Conservation (phyloP, 1,284 basidiomycete genomes). For the Microbotryum scabiosae region DNA sequence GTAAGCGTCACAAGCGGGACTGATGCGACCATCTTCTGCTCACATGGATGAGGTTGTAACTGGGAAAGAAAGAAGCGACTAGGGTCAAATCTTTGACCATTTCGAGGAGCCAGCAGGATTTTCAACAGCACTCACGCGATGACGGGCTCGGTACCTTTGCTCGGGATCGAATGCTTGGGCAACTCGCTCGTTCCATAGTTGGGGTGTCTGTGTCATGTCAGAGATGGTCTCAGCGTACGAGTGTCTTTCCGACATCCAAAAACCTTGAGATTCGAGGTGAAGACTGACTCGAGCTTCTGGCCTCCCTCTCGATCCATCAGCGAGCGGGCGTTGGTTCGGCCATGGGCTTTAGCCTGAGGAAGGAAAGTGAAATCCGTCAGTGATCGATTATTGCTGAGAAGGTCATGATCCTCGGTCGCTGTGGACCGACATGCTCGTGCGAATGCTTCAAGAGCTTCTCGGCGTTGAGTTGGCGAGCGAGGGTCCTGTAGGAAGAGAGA, state of each 20-base stretch:
- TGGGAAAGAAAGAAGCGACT: too few species aligned
- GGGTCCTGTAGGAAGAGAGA: slow-evolving; percentile 34
- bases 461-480: slow-evolving; percentile 39
- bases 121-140: too few species aligned
- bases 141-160: not conserved
- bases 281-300: not conserved
- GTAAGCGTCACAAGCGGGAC: not conserved
- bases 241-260: not conserved
- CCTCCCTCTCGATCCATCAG: slow-evolving; percentile 8
- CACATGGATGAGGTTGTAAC: too few species aligned
- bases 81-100: too few species aligned
- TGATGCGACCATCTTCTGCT: too few species aligned
- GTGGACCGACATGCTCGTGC: slow-evolving; percentile 33
- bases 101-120: too few species aligned
- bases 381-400: too few species aligned
- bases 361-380: too few species aligned
- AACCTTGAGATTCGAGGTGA: not conserved
- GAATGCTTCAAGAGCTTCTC: slow-evolving; percentile 39
- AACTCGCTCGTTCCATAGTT: slow-evolving; percentile 25
- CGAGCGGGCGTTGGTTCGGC: not conserved
- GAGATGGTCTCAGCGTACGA: not conserved
- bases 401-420: too few species aligned
- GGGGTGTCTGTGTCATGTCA: not conserved
- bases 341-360: slow-evolving; percentile 26
- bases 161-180: slow-evolving; percentile 31